phyloP scores from a whole-genome alignment of 2,329 filamentous ascomycete species.

The Aspergillus aculeatinus region DNA sequence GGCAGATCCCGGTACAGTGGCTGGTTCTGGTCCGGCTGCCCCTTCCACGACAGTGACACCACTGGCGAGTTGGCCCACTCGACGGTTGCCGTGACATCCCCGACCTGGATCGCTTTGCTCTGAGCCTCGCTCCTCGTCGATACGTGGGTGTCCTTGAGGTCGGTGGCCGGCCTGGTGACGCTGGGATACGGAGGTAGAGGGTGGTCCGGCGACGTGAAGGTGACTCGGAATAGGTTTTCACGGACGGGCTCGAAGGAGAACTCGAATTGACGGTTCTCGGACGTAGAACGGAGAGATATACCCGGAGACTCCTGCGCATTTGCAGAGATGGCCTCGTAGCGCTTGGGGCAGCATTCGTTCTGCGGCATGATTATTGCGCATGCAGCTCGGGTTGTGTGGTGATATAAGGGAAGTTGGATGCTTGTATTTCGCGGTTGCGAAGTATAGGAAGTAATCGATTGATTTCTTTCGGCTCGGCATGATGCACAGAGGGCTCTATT shows the following conservation, averaged over 20 bases:
- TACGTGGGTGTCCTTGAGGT: constrained; percentile 36
- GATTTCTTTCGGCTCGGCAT: neutral
- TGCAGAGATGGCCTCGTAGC: constrained; percentile 34
- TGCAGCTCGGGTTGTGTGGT: neutral
- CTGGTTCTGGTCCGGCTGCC: constrained; percentile 43
- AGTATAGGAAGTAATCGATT: neutral
- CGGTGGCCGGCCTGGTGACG: constrained; percentile 46
- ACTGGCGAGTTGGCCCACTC: constrained; percentile 61
- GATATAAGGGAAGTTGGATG: neutral
- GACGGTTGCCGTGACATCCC: constrained; percentile 54
- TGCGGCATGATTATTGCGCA: constrained; percentile 46
- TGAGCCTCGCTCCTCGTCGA: constrained; percentile 33
- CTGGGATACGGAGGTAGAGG: constrained; percentile 66
- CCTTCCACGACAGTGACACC: constrained; percentile 56
- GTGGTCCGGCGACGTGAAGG: constrained; percentile 62
- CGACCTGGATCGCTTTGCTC: constrained; percentile 48
- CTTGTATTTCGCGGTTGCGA: neutral
- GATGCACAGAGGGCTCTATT: constrained; percentile 3
- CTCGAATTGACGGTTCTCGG: constrained; percentile 44
- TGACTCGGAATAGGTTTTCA: constrained; percentile 65
- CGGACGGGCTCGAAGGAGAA: constrained; percentile 65
- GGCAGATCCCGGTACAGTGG: constrained; percentile 63
- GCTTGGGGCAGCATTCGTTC: constrained; percentile 45
- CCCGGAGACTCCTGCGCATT: constrained; percentile 24
- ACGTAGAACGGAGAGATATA: constrained; percentile 47